phyloP scores from a whole-genome alignment of 1,139 yeast species.

The Saccharomycopsis hybrid region DNA sequence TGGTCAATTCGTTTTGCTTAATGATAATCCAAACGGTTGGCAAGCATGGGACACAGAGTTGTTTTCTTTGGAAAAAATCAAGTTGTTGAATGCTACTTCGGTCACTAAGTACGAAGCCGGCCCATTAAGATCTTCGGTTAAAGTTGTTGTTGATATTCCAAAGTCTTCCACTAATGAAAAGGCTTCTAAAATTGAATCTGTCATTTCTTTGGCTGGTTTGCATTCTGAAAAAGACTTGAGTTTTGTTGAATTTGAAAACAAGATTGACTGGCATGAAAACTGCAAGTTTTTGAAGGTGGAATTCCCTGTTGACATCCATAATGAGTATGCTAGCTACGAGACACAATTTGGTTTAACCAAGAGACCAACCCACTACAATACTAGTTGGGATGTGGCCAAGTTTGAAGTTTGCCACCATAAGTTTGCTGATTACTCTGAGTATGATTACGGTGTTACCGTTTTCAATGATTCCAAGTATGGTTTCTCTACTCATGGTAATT shows the following conservation, averaged over 20 bases:
- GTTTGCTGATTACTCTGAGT: conserved; percentile 86
- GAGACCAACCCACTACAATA: conserved; percentile 91
- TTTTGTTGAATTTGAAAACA: conserved; percentile 49
- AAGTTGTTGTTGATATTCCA: conserved; percentile 35
- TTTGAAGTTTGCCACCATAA: conserved; percentile 95
- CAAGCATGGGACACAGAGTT: conserved; percentile 98
- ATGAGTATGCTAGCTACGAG: conserved; percentile 78
- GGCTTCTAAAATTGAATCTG: conserved; percentile 54
- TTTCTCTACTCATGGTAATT: conserved; percentile 82
- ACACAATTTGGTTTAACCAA: conserved; percentile 88
- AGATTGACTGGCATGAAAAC: conserved; percentile 82
- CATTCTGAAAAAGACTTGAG: conserved; percentile 30
- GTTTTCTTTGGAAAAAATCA: conserved; percentile 66
- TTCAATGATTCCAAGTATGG: conserved; percentile 87
- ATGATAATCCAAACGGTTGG: conserved; percentile 84
- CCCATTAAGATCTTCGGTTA: conserved; percentile 54
- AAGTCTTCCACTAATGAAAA: conserved; percentile 47
- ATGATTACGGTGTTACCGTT: conserved; percentile 79
- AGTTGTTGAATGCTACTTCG: conserved; percentile 41
- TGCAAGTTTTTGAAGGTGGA: conserved; percentile 90
- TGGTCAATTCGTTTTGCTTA: conserved; percentile 72
- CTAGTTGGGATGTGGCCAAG: conserved; percentile 94
- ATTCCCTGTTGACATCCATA: conserved; percentile 79
- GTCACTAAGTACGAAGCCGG: conserved; percentile 49
- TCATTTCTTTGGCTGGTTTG: conserved; percentile 64